These are phyloP conservation scores for Magnolia officinalis DNA, from an alignment of 164 flowering plant genomes.

Conservation along the genomic window DNA sequence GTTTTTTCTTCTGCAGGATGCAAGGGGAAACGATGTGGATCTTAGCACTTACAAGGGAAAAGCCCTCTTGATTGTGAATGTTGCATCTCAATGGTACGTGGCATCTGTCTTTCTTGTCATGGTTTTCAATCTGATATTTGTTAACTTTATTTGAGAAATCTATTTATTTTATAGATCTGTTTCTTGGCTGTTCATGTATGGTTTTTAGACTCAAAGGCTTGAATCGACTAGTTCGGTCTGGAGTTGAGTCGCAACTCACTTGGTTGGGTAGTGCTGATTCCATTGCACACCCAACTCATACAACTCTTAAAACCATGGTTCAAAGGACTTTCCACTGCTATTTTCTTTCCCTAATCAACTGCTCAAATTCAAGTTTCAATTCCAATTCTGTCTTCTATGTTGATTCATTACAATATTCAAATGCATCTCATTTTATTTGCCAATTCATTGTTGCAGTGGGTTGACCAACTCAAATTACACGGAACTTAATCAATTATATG, in stretches of 20 bases:
- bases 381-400: background rate
- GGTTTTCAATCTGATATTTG: background rate
- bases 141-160: background rate
- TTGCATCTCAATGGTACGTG: conserved; percentile 67
- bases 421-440: background rate
- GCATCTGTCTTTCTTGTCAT: background rate
- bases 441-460: conserved; percentile 44
- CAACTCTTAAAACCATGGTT: conserved; percentile 23
- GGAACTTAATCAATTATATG: conserved; percentile 56
- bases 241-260: too few relatives aligned
- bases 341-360: background rate
- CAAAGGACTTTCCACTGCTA: background rate
- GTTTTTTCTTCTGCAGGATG: conserved; percentile 43
- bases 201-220: background rate
- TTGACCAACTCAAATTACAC: conserved; percentile 80
- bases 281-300: conserved; percentile 83
- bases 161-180: background rate
- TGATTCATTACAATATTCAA: background rate
- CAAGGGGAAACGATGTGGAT: conserved; percentile 63
- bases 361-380: too few relatives aligned
- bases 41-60: conserved; percentile 69
- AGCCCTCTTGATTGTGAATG: conserved; percentile 67
- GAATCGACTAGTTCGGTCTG: background rate
- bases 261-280: conserved; percentile 6
- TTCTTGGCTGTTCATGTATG: background rate